Conservation (phyloP, 768 basidiomycete species). For the Dendrothele bispora region DNA sequence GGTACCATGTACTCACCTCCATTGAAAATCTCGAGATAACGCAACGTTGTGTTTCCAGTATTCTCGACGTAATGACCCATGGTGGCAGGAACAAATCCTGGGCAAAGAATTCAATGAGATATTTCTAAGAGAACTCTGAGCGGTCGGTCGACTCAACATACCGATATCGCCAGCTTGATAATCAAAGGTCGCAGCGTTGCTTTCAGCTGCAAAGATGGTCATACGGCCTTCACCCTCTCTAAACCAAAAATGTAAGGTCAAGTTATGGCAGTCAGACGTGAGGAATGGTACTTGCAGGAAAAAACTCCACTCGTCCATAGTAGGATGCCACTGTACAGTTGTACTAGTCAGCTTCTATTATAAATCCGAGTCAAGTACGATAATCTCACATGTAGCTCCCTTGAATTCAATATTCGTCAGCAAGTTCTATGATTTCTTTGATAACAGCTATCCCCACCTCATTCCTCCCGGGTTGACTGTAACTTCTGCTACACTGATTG, state of each 20-base stretch:
- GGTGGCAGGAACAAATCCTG: constrained; percentile 56
- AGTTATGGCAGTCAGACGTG: constrained; percentile 5
- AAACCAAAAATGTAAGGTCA: background rate
- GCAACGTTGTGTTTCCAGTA: constrained; percentile 56
- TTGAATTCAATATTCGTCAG: constrained; percentile 15
- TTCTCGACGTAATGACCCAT: constrained; percentile 75
- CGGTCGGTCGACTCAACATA: constrained; percentile 17
- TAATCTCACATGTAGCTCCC: constrained; percentile 54
- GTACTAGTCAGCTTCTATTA: background rate
- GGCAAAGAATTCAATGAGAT: too few relatives aligned
- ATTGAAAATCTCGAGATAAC: constrained; percentile 63
- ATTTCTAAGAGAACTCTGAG: too few relatives aligned
- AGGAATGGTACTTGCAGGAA: constrained; percentile 43
- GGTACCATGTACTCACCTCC: constrained; percentile 31
- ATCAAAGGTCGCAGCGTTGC: constrained; percentile 58
- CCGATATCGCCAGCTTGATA: constrained; percentile 64
- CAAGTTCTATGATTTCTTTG: too few relatives aligned
- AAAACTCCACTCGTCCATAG: constrained; percentile 64
- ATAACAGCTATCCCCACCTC: constrained; percentile 28
- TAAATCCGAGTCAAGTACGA: background rate
- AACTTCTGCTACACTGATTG: constrained; percentile 57
- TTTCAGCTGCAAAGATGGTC: constrained; percentile 54
- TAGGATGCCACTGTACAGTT: constrained; percentile 62
- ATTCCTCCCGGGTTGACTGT: constrained; percentile 58
- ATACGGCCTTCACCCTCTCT: constrained; percentile 56